phyloP scores from a whole-genome alignment of 1,284 basidiomycete species.

The Leccinum solheimii region DNA sequence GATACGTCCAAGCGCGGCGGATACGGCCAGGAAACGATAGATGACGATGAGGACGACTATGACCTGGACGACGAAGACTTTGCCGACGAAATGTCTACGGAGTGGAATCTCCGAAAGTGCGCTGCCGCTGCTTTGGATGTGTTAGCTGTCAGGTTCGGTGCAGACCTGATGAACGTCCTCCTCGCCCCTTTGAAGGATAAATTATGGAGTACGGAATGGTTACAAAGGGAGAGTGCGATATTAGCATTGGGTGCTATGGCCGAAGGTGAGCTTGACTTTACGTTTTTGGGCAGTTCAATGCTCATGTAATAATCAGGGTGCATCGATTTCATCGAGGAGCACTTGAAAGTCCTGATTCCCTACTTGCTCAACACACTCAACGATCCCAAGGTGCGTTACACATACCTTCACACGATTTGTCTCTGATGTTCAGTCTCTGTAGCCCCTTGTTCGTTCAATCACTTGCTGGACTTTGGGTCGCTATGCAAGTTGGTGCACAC shows the following conservation, averaged over 20 bases:
- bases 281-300: slow-evolving; percentile 1
- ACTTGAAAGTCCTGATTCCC: slow-evolving; percentile 89
- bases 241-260: slow-evolving; percentile 97
- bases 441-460: slow-evolving; percentile 97
- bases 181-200: slow-evolving; percentile 91
- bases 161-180: slow-evolving; percentile 85
- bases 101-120: slow-evolving; percentile 99
- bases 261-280: slow-evolving; percentile 64
- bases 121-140: slow-evolving; percentile 98
- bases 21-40: slow-evolving; percentile 71
- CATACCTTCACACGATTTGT: background rate
- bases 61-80: slow-evolving; percentile 90
- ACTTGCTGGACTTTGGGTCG: slow-evolving; percentile 99
- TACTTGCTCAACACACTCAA: slow-evolving; percentile 90
- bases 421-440: slow-evolving; percentile 7
- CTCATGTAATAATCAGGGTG: slow-evolving; percentile 65
- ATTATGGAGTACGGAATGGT: slow-evolving; percentile 92
- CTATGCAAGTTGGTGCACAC: slow-evolving; percentile 95
- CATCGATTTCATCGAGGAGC: slow-evolving; percentile 93
- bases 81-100: slow-evolving; percentile 95
- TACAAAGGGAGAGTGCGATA: slow-evolving; percentile 94
- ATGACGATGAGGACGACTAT: slow-evolving; percentile 79
- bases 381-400: slow-evolving; percentile 78
- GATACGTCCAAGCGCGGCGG: slow-evolving; percentile 57
- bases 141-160: slow-evolving; percentile 89